These are phyloP conservation scores for Calamus simplicifolius DNA, from an alignment of 176 grass and related monocot species.

Conservation along the genomic window DNA sequence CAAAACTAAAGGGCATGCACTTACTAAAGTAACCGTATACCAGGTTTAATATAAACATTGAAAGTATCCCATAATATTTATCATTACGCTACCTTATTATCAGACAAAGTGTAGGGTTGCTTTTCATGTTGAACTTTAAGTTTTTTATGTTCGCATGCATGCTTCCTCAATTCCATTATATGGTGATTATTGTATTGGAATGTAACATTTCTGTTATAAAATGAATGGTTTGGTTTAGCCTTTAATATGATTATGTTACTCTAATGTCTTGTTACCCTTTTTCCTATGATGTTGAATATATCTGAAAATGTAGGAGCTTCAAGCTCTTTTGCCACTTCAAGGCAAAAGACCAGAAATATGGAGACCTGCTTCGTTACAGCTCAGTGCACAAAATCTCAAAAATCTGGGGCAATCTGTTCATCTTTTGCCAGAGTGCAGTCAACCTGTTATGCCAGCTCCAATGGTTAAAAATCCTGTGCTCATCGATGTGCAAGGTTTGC, in stretches of 20 bases:
- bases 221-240: no score
- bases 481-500: constrained; percentile 53
- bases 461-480: constrained; percentile 35
- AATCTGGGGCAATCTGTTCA: constrained; percentile 16
- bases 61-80: no score
- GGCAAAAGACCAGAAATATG: constrained; percentile 27
- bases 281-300: neutral
- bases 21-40: no score
- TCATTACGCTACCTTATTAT: no score
- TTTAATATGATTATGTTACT: neutral
- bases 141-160: no score
- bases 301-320: constrained; percentile 16
- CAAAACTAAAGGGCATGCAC: no score
- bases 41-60: no score
- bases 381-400: constrained; percentile 32
- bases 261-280: neutral
- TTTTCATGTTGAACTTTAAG: no score
- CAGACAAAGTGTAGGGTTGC: no score
- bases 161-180: no score
- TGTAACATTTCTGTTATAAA: no score
- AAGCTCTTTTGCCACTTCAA: constrained; percentile 9
- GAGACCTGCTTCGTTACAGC: constrained; percentile 20
- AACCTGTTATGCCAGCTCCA: neutral
- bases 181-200: no score
- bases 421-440: constrained; percentile 2